Percentiles rank a stretch among this genome's conserved stretches.
Conservation (phyloP, 225 moss, liverwort and hornwort species). For the Physcomitrium patens region DNA sequence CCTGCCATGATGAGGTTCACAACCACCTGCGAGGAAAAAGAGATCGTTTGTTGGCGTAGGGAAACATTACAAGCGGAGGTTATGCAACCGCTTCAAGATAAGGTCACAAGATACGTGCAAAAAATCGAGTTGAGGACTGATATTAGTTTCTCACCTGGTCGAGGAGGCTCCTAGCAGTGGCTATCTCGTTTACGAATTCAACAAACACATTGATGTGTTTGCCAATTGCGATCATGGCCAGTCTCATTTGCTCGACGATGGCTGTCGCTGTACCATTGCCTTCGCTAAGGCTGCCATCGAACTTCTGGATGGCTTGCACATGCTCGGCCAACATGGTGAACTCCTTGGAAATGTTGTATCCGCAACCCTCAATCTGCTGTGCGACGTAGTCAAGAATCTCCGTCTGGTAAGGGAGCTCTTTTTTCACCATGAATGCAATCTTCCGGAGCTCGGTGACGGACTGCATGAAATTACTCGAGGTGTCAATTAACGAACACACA, state of each 20-base stretch:
- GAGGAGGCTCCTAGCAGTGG: conserved; percentile 44
- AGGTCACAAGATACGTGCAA: neutral
- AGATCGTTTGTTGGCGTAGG: neutral
- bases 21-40: conserved; percentile 40
- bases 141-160: conserved; percentile 40
- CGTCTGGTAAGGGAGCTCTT: conserved; percentile 38
- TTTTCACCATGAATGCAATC: conserved; percentile 21
- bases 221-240: conserved; percentile 28
- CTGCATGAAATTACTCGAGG: conserved; percentile 46
- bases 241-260: conserved; percentile 47
- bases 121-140: neutral
- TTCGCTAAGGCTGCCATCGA: conserved; percentile 57
- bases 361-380: conserved; percentile 34
- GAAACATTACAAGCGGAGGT: too few species aligned
- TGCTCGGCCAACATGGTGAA: conserved; percentile 57
- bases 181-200: conserved; percentile 51
- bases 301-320: conserved; percentile 48
- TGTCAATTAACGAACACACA: conserved; percentile 47
- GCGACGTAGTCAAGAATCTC: conserved; percentile 39
- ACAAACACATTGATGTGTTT: conserved; percentile 45
- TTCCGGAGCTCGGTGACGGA: conserved; percentile 50
- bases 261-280: conserved; percentile 44
- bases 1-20: conserved; percentile 52
- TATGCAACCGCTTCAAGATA: neutral
- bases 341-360: conserved; percentile 46